phyloP scores from a whole-genome alignment of 108 stramenopile species.

The Pseudonitzschia multiseries region DNA sequence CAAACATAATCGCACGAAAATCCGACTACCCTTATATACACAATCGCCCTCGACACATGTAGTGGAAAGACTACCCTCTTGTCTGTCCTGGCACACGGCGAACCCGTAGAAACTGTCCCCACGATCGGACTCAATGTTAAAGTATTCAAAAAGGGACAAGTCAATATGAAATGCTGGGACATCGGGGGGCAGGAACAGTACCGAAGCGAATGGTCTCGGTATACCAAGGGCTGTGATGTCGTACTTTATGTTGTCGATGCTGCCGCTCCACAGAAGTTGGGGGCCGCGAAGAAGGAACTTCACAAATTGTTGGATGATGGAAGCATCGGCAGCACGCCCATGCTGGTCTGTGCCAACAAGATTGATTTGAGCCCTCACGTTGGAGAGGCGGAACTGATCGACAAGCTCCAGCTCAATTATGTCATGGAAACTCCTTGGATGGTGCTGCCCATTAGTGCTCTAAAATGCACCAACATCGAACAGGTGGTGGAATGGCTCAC shows the following conservation, averaged over 20 bases:
- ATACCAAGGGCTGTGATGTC: conserved; percentile 94
- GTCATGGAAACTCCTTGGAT: conserved; percentile 97
- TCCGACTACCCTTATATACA: neutral
- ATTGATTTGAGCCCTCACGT: conserved; percentile 92
- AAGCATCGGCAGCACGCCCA: conserved; percentile 82
- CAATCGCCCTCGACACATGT: neutral
- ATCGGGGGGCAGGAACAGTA: conserved; percentile 93
- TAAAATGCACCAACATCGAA: conserved; percentile 91
- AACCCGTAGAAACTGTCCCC: conserved; percentile 92
- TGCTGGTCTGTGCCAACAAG: conserved; percentile 94
- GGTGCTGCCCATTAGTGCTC: conserved; percentile 89
- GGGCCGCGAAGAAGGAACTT: conserved; percentile 90
- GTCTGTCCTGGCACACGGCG: conserved; percentile 91
- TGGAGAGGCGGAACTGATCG: conserved; percentile 85
- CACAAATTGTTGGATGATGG: conserved; percentile 94
- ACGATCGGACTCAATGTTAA: conserved; percentile 97
- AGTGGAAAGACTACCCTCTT: conserved; percentile 95
- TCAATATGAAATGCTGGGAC: conserved; percentile 99
- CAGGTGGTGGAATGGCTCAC: conserved; percentile 94
- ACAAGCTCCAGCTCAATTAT: conserved; percentile 91
- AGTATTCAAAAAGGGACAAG: conserved; percentile 85
- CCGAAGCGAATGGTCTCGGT: conserved; percentile 91
- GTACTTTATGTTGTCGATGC: conserved; percentile 96
- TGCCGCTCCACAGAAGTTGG: conserved; percentile 82
- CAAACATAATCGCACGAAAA: neutral